Evolutionary conservation across 768 basidiomycete genomes (phyloP).

Genomic region (Suillus occidentalis): DNA sequence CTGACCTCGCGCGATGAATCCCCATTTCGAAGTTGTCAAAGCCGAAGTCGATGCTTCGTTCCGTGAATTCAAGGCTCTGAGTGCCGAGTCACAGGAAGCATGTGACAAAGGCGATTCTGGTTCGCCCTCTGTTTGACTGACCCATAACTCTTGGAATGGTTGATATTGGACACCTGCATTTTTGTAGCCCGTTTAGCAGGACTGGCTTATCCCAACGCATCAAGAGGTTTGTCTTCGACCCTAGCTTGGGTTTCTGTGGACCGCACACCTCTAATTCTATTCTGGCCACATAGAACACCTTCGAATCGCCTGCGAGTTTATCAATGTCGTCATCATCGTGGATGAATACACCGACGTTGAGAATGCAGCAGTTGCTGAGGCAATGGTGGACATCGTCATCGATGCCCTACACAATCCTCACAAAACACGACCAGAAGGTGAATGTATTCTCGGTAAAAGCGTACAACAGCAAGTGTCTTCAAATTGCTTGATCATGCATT

Average conservation of each 20-base stretch:
- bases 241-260: background rate
- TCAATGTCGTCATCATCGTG: constrained; percentile 32
- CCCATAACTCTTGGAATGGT: background rate
- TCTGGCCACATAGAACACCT: constrained; percentile 19
- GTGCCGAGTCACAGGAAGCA: constrained; percentile 34
- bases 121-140: constrained; percentile 7
- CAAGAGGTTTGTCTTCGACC: constrained; percentile 4
- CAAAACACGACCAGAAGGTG: constrained; percentile 11
- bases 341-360: constrained; percentile 33
- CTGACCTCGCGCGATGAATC: constrained; percentile 41
- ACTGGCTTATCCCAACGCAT: constrained; percentile 6
- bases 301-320: constrained; percentile 32
- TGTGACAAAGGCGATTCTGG: constrained; percentile 45
- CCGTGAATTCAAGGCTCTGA: constrained; percentile 36
- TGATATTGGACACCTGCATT: background rate
- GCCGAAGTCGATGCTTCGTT: constrained; percentile 39
- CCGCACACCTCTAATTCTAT: background rate
- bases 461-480: constrained; percentile 10
- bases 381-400: constrained; percentile 11
- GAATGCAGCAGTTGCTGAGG: constrained; percentile 1
- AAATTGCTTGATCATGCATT: background rate
- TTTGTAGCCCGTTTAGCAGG: constrained; percentile 10
- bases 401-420: constrained; percentile 12
- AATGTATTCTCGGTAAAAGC: constrained; percentile 12
- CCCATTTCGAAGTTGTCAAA: constrained; percentile 35